Evolutionary conservation across 257 asterid genomes (phyloP).

Genomic region (Capsicum baccatum): DNA sequence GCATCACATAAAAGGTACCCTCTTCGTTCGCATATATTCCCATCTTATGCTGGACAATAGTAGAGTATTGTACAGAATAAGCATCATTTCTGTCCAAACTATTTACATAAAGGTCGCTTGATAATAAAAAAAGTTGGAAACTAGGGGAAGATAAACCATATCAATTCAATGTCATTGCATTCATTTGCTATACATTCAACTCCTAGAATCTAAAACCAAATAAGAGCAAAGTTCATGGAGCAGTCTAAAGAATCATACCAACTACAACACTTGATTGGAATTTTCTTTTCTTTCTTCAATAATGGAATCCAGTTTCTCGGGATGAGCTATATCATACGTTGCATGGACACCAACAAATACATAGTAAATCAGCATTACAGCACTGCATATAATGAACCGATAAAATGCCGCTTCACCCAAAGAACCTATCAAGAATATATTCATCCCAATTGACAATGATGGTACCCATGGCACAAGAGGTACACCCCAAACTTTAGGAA

Average conservation of each 20-base stretch:
- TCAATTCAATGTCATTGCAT: neutral
- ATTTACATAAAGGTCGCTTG: neutral
- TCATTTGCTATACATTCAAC: conserved; percentile 17
- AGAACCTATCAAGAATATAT: conserved; percentile 81
- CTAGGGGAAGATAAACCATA: neutral
- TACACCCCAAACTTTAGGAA: conserved; percentile 91
- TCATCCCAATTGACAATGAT: conserved; percentile 69
- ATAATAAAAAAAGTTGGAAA: neutral
- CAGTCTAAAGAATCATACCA: conserved; percentile 30
- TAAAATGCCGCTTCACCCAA: conserved; percentile 70
- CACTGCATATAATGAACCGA: conserved; percentile 81
- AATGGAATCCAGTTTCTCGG: conserved; percentile 33
- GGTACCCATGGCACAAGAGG: conserved; percentile 97
- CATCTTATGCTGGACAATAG: neutral
- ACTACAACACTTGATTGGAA: conserved; percentile 33
- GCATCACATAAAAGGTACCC: too few relatives aligned
- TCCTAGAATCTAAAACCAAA: neutral
- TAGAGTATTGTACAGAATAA: neutral
- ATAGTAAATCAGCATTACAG: conserved; percentile 75
- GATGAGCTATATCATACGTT: conserved; percentile 81
- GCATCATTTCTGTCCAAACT: neutral
- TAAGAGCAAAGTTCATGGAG: neutral
- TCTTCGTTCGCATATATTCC: too few relatives aligned
- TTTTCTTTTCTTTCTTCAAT: conserved; percentile 44
- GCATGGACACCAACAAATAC: conserved; percentile 86